These are phyloP conservation scores for Amaranthus palmeri DNA, from an alignment of 148 eudicot genomes.

Conservation along the genomic window DNA sequence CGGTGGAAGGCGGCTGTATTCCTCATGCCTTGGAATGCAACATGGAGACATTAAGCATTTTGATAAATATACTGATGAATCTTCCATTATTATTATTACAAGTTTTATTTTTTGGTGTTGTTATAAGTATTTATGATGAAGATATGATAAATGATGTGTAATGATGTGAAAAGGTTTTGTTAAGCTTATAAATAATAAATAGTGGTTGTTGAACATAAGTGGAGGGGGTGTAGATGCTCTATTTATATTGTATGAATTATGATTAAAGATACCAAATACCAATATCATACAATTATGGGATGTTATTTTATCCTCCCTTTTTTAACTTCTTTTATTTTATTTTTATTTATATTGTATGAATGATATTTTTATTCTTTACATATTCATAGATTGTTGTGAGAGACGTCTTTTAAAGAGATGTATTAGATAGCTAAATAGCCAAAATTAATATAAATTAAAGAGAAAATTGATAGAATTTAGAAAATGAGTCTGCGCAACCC, in stretches of 20 bases:
- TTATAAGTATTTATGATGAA: neutral
- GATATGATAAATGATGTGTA: neutral
- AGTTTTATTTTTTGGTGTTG: neutral
- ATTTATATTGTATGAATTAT: neutral
- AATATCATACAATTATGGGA: no score
- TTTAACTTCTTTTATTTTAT: no score
- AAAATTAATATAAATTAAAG: no score
- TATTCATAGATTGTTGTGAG: no score
- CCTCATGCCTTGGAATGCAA: conserved; percentile 53
- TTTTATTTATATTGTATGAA: no score
- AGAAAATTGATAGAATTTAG: no score
- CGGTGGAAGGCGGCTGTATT: conserved; percentile 44
- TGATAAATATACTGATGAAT: conserved; percentile 39
- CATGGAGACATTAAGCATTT: conserved; percentile 67
- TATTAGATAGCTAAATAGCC: no score
- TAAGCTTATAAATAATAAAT: neutral
- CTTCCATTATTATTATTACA: conserved; percentile 4
- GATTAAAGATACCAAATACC: no score
- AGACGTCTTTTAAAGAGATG: no score
- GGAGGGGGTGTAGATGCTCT: neutral
- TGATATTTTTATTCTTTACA: no score
- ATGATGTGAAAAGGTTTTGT: neutral
- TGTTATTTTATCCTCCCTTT: no score
- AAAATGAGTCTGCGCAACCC: no score
- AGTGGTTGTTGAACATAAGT: neutral